These are phyloP conservation scores for Cladophialophora yegresii DNA, from an alignment of 2,329 filamentous ascomycete genomes.

Conservation along the genomic window DNA sequence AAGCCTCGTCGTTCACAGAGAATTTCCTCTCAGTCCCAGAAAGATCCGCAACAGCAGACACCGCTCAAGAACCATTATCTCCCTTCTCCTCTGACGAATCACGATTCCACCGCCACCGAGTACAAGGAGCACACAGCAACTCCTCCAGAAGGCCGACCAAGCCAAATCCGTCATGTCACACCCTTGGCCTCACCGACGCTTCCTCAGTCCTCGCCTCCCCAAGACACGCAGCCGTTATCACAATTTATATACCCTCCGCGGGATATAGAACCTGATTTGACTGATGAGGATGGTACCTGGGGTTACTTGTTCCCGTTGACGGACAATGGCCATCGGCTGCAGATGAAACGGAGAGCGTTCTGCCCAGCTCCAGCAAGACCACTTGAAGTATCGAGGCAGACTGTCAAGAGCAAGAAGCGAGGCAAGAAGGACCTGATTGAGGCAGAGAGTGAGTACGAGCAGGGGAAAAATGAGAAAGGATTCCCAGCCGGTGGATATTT, in stretches of 20 bases:
- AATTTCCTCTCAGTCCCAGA: constrained; percentile 61
- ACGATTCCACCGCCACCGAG: constrained; percentile 64
- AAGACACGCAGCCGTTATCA: constrained; percentile 76
- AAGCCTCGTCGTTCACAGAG: constrained; percentile 80
- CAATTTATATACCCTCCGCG: constrained; percentile 76
- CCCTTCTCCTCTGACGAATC: constrained; percentile 76
- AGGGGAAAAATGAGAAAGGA: constrained; percentile 59
- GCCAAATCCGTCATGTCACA: constrained; percentile 52
- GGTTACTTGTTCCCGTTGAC: constrained; percentile 88
- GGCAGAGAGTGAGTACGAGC: constrained; percentile 62
- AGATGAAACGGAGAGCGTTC: constrained; percentile 71
- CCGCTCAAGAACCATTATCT: constrained; percentile 68
- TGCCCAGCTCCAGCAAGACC: constrained; percentile 62
- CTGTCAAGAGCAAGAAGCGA: constrained; percentile 43
- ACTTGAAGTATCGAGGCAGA: constrained; percentile 47
- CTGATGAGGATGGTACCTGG: constrained; percentile 86
- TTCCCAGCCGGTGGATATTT: constrained; percentile 79
- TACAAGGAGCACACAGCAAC: constrained; percentile 71
- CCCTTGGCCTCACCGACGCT: constrained; percentile 51
- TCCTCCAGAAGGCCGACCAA: constrained; percentile 63
- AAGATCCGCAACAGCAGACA: constrained; percentile 46
- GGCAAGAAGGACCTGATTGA: constrained; percentile 55
- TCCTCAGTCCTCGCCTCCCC: constrained; percentile 64
- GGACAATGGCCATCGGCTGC: constrained; percentile 67
- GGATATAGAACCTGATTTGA: constrained; percentile 74